Base-by-base conservation (phyloP, 345 rosid species). In the Salix dunnii region DNA sequence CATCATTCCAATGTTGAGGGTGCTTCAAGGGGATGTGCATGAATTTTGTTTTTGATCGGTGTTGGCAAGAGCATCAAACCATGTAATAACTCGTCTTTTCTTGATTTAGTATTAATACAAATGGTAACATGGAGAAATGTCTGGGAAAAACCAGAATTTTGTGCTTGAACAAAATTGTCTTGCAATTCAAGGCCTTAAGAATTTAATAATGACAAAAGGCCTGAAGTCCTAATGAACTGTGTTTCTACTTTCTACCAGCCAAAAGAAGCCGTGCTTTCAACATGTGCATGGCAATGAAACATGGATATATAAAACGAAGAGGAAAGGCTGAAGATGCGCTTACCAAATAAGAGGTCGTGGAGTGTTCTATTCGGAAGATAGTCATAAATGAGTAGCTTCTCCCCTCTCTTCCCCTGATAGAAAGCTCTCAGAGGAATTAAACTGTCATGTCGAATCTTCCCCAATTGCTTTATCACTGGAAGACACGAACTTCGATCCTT, bases 391-490 rank as follows among this genome's bases (percentile, higher is more conserved):
- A 96, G 99, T 38, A 96, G 92, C 91, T 96, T 91, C 78, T 96
- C 99, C 72, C 99, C 98, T 87, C 98, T 88, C 79, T 91, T 95
- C 75, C 99, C 99, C 43, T 96, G 94, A 83, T 96, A 96, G 84
- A 93, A 96, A 78, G 99, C 99, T 87, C 97, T 90, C 81, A 96
- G 83, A 0, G 98, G 96, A 79, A 96, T 88, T 88, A 96, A 82
- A 80, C 87, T 93, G 88, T 93, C 99, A 13, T 96, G 96, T 4
- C 99, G 89, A 77, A 93, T 79, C 53, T 86, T 90, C 35, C 98
- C 98, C 51, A 95, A 71, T 72, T 93, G 98, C 88, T 78, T 90
- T 77, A 95, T 87, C 69, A 90, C 91, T 6, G 94, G 93, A 71
- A 92, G 72, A 77, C 96, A 91, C 6, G 91, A 88, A 70, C 84